Evolutionary conservation across 1,284 basidiomycete genomes (phyloP), one percentile per base, ranked within the genome.

Genomic region (Ustilago loliicola): DNA sequence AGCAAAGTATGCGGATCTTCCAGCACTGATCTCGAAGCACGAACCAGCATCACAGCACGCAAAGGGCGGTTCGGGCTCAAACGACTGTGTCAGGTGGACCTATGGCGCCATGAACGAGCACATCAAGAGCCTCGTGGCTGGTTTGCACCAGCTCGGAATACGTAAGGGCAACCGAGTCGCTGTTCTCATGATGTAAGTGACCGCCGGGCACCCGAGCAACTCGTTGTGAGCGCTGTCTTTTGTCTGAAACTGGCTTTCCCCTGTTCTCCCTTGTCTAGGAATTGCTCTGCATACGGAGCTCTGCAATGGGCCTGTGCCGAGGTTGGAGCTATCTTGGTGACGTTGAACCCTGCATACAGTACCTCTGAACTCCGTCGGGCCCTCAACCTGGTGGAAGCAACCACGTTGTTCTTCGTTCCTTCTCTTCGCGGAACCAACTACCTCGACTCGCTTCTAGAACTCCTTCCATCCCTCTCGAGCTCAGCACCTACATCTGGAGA

Each of bases 241-340:
- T 27, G 25, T 38, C 19, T 45, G 42, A 45, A 4, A 7, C 42
- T 45, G n/a, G 21, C 42, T 21, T 19, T 19, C 1, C 38, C 17
- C 38, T n/a, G 40, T 27, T 30, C 15, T 19, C n/a, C 11, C 17
- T 8, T 53, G 29, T 38, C 36, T 38, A 61, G 71, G 63, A 80
- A 80, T 59, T 70, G 42, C 72, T 94, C 93, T 78, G 89, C 92
- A 17, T 94, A 94, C 84, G 93, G 92, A 1, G 89, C 90, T 86
- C 86, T 94, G 36, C 93, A 94, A 81, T 94, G 93, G 93, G 93
- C 93, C 8, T 92, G 91, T 76, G 92, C 93, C 29, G 90, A 90
- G 62, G 89, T 94, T 54, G 93, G 93, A 23, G 93, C 92, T 8
- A 91, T 94, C 52, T 86, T 94, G 30, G 92, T 93, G 13, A 94